Base-by-base conservation (phyloP, 345 rosid species). In the Alliaria petiolata region DNA sequence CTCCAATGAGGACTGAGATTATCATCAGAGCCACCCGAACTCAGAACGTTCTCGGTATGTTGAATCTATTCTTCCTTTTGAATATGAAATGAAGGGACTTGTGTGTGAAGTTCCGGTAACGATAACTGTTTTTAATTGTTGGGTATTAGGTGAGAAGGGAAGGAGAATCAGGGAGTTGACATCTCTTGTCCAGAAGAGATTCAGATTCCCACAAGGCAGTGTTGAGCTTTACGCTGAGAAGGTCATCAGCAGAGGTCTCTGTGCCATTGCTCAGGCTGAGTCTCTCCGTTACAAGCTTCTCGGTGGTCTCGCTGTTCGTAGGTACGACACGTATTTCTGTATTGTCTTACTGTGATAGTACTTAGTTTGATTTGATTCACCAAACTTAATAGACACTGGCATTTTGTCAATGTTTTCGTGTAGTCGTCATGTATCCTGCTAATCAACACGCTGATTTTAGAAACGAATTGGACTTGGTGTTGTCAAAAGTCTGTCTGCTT, bases 181-280 rank as follows among this genome's bases (percentile, higher is more conserved):
- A 42, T 89, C 91, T 2, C 84, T 86, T 72, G 87, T 87, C 0
- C 93, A 54, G 40, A 54, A 54, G 40, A 54, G 60, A 33, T 54
- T 54, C 60, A 54, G 60, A 3, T 54, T 54, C 6, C 60, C 60
- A 1, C 40, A 15, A 5, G 60, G 28, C 57, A 52, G 57, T 52
- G 36, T 52, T 28, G 57, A 28, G 57, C 57, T 52, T 28, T 52
- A 28, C 12, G 57, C 57, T 3, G 57, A 52, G 3, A 52, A 52
- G 57, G 57, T 52, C 2, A 1, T 1, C 19, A 28, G 13, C 40
- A 54, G 31, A n/a, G 98, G 93, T 19, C 97, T 91, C 40, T 91
- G 97, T 20, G 97, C 96, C 46, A 87, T 89, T 86, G 97, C 96
- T 47, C 96, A 89, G 78, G 97, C 92, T 1, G 96, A 91, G 76